Evolutionary conservation across 768 basidiomycete species (phyloP).

Genomic region (Kwoniella sp.): DNA sequence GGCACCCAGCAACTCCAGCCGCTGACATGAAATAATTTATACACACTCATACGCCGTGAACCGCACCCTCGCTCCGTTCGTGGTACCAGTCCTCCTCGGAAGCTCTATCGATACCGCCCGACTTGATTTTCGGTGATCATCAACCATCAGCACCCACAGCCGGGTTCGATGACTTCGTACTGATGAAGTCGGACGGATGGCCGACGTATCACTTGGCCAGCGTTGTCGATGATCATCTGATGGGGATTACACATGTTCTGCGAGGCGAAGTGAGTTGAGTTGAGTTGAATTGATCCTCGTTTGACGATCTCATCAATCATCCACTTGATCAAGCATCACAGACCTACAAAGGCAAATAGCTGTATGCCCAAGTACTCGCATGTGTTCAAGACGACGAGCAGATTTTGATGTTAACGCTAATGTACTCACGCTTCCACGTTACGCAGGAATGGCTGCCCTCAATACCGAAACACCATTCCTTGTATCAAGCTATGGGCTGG

Average conservation of each 20-base stretch:
- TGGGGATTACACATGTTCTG: constrained; percentile 94
- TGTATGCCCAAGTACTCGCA: too few relatives aligned
- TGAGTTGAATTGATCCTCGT: neutral
- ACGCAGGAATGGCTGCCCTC: constrained; percentile 93
- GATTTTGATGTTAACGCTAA: constrained; percentile 1
- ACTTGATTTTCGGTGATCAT: constrained; percentile 75
- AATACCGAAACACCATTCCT: constrained; percentile 82
- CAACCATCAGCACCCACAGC: constrained; percentile 47
- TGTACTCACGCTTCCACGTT: neutral
- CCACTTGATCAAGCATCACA: too few relatives aligned
- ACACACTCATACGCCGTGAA: neutral
- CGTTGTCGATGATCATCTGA: constrained; percentile 92
- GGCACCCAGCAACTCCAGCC: too few relatives aligned
- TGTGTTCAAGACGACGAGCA: neutral
- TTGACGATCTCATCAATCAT: too few relatives aligned
- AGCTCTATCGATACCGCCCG: constrained; percentile 61
- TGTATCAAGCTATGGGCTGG: constrained; percentile 77
- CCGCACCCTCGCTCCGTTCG: constrained; percentile 1
- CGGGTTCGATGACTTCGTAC: constrained; percentile 76
- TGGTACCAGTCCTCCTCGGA: constrained; percentile 60
- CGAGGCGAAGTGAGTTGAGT: constrained; percentile 76
- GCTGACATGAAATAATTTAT: neutral
- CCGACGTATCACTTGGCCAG: constrained; percentile 97
- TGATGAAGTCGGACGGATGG: constrained; percentile 87
- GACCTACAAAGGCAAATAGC: too few relatives aligned